Conservation (phyloP, 306 rosid genomes). For the Fragaria nilgerrensis region DNA sequence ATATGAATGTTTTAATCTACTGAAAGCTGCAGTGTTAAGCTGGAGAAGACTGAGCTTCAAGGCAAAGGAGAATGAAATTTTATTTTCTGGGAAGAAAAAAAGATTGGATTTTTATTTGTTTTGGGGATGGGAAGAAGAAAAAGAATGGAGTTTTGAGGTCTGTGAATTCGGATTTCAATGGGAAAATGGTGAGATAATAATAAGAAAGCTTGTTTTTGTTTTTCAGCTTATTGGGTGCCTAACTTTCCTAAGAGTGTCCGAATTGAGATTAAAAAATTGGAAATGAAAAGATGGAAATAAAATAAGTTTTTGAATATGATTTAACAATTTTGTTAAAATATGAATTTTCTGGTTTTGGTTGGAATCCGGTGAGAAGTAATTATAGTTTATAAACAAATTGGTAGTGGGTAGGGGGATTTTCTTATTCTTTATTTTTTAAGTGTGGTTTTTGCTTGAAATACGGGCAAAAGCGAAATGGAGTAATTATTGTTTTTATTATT, state of each 20-base stretch:
- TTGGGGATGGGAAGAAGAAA: slow-evolving; percentile 26
- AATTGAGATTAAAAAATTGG: slow-evolving; percentile 57
- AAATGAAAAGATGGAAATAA: slow-evolving; percentile 34
- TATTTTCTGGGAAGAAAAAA: slow-evolving; percentile 26
- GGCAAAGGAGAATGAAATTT: slow-evolving; percentile 27
- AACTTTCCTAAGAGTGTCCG: slow-evolving; percentile 65
- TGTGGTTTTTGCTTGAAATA: slow-evolving; percentile 36
- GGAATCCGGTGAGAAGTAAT: slow-evolving; percentile 61
- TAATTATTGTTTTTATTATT: slow-evolving; percentile 34
- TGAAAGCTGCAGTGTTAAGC: slow-evolving; percentile 23
- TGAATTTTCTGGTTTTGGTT: slow-evolving; percentile 54
- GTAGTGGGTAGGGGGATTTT: slow-evolving; percentile 64
- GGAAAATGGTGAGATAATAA: slow-evolving; percentile 60
- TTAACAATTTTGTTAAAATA: slow-evolving; percentile 33
- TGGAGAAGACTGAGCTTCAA: slow-evolving; percentile 24
- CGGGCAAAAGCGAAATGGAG: slow-evolving; percentile 41
- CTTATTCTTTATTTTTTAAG: slow-evolving; percentile 33
- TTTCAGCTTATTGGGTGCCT: slow-evolving; percentile 66
- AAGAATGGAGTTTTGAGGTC: slow-evolving; percentile 36
- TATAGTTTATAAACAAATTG: slow-evolving; percentile 36
- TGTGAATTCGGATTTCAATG: slow-evolving; percentile 44
- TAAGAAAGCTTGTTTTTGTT: slow-evolving; percentile 52
- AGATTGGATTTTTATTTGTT: slow-evolving; percentile 25
- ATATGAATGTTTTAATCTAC: slow-evolving; percentile 17
- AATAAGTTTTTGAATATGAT: slow-evolving; percentile 40